phyloP scores from a whole-genome alignment of 805 yeast genomes.

The Teunomyces atbi region DNA sequence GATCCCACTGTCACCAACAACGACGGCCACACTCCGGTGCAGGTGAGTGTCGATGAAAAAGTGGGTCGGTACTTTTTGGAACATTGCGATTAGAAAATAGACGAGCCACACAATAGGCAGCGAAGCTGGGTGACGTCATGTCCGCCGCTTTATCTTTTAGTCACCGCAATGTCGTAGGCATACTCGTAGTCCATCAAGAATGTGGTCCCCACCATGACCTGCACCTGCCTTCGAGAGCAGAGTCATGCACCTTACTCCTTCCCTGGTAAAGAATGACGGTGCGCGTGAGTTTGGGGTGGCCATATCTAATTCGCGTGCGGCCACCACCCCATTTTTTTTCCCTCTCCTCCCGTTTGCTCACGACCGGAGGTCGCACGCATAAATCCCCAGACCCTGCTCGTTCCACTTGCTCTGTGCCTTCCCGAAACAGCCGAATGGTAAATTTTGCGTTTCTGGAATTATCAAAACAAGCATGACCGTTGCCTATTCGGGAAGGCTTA shows the following conservation, averaged over 20 bases:
- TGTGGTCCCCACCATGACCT: no score
- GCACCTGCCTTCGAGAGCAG: no score
- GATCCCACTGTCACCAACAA: conserved; percentile 46
- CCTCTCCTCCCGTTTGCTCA: not conserved
- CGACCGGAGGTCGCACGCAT: conserved; percentile 6
- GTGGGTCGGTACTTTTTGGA: conserved; percentile 21
- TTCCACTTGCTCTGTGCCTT: conserved; percentile 4
- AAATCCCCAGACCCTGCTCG: not conserved
- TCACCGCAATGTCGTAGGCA: no score
- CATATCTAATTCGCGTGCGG: not conserved
- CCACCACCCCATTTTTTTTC: not conserved
- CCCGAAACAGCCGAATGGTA: conserved; percentile 19
- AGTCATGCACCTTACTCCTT: no score
- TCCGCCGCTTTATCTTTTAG: no score
- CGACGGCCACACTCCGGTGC: conserved; percentile 49
- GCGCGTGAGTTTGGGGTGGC: no score
- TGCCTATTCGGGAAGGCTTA: conserved; percentile 13
- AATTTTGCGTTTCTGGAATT: conserved; percentile 5
- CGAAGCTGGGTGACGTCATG: not conserved
- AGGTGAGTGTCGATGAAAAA: conserved; percentile 35
- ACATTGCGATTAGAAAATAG: not conserved
- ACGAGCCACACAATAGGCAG: not conserved
- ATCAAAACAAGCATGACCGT: conserved; percentile 18
- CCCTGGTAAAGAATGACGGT: no score
- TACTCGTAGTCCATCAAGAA: no score